Base-by-base conservation (phyloP, 2,329 filamentous ascomycete genomes). In the Parastagonospora avenae region DNA sequence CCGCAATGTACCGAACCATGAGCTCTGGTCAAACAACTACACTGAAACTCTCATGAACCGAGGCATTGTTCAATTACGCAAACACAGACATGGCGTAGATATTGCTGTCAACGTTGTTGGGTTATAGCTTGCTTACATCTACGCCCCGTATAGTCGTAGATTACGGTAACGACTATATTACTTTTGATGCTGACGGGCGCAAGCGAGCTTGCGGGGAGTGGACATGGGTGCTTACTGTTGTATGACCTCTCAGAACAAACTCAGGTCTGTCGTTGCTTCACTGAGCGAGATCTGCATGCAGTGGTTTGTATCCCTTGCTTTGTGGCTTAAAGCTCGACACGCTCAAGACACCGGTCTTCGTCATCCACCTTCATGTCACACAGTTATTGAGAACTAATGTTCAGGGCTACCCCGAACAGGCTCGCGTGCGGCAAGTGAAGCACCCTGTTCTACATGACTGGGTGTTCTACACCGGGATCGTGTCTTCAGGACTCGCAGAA, bases 261-360 rank as follows among this genome's bases (percentile, higher is more conserved):
- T 68, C 67, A 64, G 55, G 53, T 62, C 63, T 55, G 59, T 60
- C 63, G 61, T 65, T 69, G 47, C 50, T 54, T 60, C 51, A 48
- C 46, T 58, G 47, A 46, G 52, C 54, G 66, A 60, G 66, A 70
- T 72, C 64, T 64, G 53, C 66, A 54, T 37, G 60, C 50, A 52
- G 42, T 47, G 38, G 16, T 12, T 19, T 24, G 27, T 8, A 42
- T 64, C 53, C 67, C 61, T 62, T 67, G 67, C 53, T 55, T 50
- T 58, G 63, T 67, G 65, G 64, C 67, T 66, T 66, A 59, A 56
- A 63, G 59, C 60, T 59, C 55, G 54, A 64, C 63, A 68, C 53
- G 55, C 63, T 66, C 57, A 57, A 63, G 54, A 51, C 55, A 56
- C 50, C 19, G 33, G 57, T 59, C 46, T 35, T 42, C 33, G 35